Conservation (phyloP, 495 filamentous ascomycete genomes). For the Trichocladium uniseriatum region DNA sequence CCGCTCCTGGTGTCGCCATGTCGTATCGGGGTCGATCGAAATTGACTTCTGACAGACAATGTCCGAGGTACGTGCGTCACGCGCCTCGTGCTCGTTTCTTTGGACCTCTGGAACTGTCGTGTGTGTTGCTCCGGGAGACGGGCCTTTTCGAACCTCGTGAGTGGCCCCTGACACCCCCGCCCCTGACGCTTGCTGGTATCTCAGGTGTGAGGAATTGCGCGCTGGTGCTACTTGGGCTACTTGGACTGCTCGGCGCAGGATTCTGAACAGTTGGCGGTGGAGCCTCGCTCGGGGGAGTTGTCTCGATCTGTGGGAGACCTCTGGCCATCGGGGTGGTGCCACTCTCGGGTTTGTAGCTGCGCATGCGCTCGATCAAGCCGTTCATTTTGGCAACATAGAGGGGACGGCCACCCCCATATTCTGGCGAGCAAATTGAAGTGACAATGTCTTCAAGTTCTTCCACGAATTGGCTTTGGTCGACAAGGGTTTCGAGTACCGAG, state of each 20-base stretch:
- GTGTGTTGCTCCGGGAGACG: conserved; percentile 8
- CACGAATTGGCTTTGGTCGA: conserved; percentile 29
- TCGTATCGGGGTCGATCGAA: no score
- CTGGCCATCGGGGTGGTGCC: background rate
- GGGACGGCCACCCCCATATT: conserved; percentile 17
- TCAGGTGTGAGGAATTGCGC: conserved; percentile 8
- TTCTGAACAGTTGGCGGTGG: background rate
- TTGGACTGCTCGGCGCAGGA: background rate
- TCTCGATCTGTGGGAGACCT: conserved; percentile 8
- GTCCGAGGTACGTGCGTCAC: background rate
- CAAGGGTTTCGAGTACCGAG: conserved; percentile 29
- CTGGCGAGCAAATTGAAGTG: conserved; percentile 18
- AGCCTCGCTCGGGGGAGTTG: conserved; percentile 9
- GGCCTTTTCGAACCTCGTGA: conserved; percentile 17
- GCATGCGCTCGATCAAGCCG: conserved; percentile 23
- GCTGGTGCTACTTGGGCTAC: background rate
- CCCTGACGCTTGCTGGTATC: conserved; percentile 8
- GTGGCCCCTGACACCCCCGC: conserved; percentile 4
- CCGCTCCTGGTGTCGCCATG: background rate
- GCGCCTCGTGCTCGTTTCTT: conserved; percentile 8
- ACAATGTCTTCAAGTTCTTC: conserved; percentile 26
- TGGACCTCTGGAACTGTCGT: conserved; percentile 11
- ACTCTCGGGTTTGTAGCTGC: conserved; percentile 12
- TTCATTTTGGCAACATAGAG: conserved; percentile 25
- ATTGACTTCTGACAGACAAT: no score